These are phyloP conservation scores for Xylariaceae sp. DNA, from an alignment of 2,329 filamentous ascomycete genomes.

Conservation along the genomic window DNA sequence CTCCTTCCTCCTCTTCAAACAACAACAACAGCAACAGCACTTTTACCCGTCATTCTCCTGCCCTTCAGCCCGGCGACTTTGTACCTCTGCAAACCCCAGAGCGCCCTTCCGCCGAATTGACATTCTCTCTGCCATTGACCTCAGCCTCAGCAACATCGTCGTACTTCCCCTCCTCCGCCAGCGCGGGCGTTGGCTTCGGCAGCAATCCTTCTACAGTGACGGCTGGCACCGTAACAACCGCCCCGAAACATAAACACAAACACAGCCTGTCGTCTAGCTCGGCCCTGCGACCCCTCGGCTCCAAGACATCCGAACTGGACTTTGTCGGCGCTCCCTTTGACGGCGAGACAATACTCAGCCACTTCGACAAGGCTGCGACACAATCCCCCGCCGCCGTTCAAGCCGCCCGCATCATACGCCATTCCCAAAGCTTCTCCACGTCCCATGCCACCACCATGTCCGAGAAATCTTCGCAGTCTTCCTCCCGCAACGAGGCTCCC, in stretches of 20 bases:
- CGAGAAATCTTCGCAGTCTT: constrained; percentile 39
- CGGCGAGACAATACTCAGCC: constrained; percentile 57
- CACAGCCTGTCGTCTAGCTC: constrained; percentile 30
- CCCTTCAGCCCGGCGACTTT: constrained; percentile 44
- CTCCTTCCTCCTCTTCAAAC: constrained; percentile 30
- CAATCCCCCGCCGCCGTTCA: constrained; percentile 30
- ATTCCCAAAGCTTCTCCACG: constrained; percentile 62
- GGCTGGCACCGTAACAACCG: constrained; percentile 4
- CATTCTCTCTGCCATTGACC: constrained; percentile 16
- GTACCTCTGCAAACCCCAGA: constrained; percentile 22
- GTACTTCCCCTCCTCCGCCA: constrained; percentile 12
- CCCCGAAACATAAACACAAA: constrained; percentile 2
- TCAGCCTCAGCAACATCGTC: constrained; percentile 16
- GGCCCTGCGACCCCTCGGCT: constrained; percentile 38
- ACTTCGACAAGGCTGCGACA: constrained; percentile 51
- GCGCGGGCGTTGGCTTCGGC: constrained; percentile 14
- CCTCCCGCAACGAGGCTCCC: constrained; percentile 41
- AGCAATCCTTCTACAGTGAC: constrained; percentile 11
- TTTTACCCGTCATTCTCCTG: constrained; percentile 40
- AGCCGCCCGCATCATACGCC: constrained; percentile 33
- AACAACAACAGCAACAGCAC: constrained; percentile 17
- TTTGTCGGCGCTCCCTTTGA: constrained; percentile 64
- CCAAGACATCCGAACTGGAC: constrained; percentile 52
- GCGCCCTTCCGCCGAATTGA: constrained; percentile 8
- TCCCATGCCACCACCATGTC: constrained; percentile 48